These are phyloP conservation scores for Allium sativum DNA, from an alignment of 106 monocot genomes.

Conservation along the genomic window DNA sequence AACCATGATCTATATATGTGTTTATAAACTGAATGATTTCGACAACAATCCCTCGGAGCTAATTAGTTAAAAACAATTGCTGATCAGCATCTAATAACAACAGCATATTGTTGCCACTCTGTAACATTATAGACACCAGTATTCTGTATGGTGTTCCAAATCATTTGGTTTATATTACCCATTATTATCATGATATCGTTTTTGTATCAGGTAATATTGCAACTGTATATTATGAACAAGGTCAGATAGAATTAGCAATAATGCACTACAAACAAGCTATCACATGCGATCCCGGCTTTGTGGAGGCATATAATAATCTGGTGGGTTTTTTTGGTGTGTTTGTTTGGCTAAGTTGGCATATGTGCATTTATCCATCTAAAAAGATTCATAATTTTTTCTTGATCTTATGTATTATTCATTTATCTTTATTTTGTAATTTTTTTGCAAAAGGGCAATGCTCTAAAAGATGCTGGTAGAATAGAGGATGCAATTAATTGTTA, in stretches of 20 bases:
- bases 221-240: conserved; percentile 76
- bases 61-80: too few species aligned
- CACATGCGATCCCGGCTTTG: conserved; percentile 59
- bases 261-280: conserved; percentile 85
- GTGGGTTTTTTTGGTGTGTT: conserved; percentile 19
- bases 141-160: too few species aligned
- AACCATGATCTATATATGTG: too few species aligned
- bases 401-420: not conserved
- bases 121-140: too few species aligned
- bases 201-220: conserved; percentile 74
- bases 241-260: conserved; percentile 84
- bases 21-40: too few species aligned
- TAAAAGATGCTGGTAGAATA: conserved; percentile 82
- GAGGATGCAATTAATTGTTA: conserved; percentile 86
- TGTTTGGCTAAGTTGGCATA: not conserved
- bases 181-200: not conserved
- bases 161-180: too few species aligned
- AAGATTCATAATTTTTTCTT: not conserved
- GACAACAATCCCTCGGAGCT: too few species aligned
- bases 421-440: not conserved
- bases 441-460: conserved; percentile 73
- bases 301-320: conserved; percentile 96
- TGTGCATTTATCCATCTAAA: not conserved
- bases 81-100: too few species aligned
- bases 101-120: too few species aligned